Conservation (phyloP, 768 basidiomycete species). For the Termitomyces sp. region DNA sequence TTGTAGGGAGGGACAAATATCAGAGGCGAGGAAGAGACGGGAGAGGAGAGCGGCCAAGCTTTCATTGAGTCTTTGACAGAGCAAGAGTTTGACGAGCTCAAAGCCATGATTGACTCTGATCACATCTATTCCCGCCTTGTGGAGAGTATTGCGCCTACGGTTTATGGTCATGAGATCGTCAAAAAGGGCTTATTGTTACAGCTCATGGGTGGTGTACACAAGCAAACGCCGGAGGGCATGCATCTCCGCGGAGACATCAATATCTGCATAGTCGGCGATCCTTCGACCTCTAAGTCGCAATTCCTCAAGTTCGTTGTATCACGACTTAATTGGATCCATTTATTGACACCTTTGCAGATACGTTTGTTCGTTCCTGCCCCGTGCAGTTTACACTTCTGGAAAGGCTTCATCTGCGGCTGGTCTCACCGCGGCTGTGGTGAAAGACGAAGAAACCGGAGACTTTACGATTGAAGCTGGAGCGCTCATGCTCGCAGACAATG, state of each 20-base stretch:
- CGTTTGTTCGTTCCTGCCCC: conserved; percentile 95
- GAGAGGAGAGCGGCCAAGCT: conserved; percentile 72
- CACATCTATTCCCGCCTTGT: conserved; percentile 94
- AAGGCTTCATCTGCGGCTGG: conserved; percentile 99
- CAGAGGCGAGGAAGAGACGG: conserved; percentile 81
- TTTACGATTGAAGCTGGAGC: conserved; percentile 99
- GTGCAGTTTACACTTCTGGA: conserved; percentile 98
- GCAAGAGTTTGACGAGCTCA: conserved; percentile 93
- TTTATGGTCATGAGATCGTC: conserved; percentile 98
- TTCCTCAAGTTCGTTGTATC: conserved; percentile 79
- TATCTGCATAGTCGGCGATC: conserved; percentile 97
- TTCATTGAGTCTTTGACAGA: conserved; percentile 88
- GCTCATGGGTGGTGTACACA: conserved; percentile 98
- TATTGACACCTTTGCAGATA: conserved; percentile 50
- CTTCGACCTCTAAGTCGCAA: conserved; percentile 96
- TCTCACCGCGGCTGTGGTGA: conserved; percentile 97
- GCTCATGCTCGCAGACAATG: conserved; percentile 98
- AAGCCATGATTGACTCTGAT: conserved; percentile 88
- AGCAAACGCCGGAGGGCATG: conserved; percentile 94
- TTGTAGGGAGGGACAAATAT: conserved; percentile 77
- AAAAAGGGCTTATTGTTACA: conserved; percentile 96
- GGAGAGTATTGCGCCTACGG: conserved; percentile 93
- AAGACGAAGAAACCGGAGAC: conserved; percentile 97
- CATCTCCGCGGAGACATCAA: conserved; percentile 98
- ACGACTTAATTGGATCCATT: neutral